Evolutionary conservation across 139 green algal genomes (phyloP).

Genomic region (Desmodesmus armatus): DNA sequence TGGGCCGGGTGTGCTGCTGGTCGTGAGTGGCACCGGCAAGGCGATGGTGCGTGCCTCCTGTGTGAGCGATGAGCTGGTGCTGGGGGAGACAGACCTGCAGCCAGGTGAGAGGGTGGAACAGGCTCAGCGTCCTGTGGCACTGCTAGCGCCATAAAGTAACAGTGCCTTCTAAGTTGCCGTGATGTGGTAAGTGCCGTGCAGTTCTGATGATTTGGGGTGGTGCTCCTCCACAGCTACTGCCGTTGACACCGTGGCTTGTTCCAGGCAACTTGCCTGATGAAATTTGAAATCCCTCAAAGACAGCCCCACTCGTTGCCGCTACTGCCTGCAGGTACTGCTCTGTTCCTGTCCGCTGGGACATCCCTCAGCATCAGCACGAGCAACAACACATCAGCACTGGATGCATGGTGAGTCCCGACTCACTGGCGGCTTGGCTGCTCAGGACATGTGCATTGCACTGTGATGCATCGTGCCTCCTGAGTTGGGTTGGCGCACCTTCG

Average conservation of each 20-base stretch:
- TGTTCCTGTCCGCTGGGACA: conserved; percentile 5
- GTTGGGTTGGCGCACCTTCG: too few relatives aligned
- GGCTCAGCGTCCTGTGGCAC: neutral
- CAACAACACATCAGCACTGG: neutral
- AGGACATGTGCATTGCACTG: too few relatives aligned
- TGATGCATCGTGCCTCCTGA: too few relatives aligned
- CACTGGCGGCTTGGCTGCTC: too few relatives aligned
- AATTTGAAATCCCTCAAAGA: too few relatives aligned
- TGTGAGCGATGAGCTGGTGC: neutral
- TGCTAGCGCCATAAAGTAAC: neutral
- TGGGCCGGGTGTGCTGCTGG: conserved; percentile 17
- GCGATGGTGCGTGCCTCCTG: neutral
- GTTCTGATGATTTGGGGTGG: neutral
- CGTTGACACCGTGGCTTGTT: neutral
- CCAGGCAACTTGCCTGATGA: neutral
- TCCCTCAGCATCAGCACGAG: neutral
- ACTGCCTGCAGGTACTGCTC: neutral
- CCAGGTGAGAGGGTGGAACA: conserved; percentile 5
- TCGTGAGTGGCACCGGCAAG: neutral
- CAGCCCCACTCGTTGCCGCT: neutral
- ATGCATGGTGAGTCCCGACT: too few relatives aligned
- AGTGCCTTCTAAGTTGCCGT: neutral
- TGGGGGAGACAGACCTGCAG: conserved; percentile 16
- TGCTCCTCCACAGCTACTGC: too few relatives aligned
- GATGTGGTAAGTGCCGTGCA: neutral